Conservation (phyloP, 495 filamentous ascomycete genomes). For the Hyaloscypha hepaticicola region DNA sequence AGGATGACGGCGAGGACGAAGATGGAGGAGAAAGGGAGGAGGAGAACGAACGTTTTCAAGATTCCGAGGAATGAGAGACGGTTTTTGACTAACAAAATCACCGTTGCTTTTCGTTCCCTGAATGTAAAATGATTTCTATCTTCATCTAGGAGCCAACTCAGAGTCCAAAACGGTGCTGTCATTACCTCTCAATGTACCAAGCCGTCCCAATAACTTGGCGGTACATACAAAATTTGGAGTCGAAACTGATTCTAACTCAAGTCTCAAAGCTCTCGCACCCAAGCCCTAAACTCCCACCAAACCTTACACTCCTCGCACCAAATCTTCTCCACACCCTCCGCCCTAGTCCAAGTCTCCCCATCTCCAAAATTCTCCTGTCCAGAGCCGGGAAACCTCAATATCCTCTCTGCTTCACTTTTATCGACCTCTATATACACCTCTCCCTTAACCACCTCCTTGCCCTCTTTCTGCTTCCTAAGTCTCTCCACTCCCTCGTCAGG, state of each 20-base stretch:
- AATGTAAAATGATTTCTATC: no score
- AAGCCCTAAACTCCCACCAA: not conserved
- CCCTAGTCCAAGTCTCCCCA: slow-evolving; percentile 6
- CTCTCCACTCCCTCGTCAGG: not conserved
- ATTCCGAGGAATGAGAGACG: no score
- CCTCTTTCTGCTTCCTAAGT: not conserved
- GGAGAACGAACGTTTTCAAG: no score
- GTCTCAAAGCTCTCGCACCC: slow-evolving; percentile 1
- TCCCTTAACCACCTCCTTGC: not conserved
- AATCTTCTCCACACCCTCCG: not conserved
- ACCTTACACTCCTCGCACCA: not conserved
- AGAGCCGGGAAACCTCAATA: not conserved
- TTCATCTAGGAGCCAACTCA: no score
- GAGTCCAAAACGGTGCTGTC: no score
- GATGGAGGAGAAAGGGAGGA: no score
- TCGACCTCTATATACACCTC: not conserved
- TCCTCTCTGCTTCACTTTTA: not conserved
- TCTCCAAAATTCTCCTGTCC: not conserved
- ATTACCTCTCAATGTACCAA: no score
- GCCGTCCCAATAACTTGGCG: no score
- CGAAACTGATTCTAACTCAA: no score
- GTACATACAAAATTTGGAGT: no score
- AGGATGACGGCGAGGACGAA: not conserved
- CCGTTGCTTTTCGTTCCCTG: no score
- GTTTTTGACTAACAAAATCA: no score